Percentiles rank a stretch among this genome's conserved stretches.
phyloP scores from a whole-genome alignment of 495 filamentous ascomycete species.

The Daldinia caldariorum region DNA sequence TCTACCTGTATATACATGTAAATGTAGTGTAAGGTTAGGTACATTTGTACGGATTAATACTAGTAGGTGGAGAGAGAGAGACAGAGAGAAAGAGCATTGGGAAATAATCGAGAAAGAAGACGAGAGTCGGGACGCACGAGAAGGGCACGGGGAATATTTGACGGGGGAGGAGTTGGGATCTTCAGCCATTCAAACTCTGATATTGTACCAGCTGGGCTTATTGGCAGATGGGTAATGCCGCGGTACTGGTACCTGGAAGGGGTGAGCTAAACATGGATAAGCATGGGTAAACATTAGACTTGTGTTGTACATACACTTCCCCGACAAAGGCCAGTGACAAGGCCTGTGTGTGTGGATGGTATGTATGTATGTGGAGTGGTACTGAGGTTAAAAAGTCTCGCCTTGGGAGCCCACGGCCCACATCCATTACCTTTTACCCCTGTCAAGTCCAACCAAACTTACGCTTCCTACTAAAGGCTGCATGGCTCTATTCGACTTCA shows the following conservation, averaged over 20 bases:
- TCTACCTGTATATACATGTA: background rate
- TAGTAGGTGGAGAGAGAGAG: background rate
- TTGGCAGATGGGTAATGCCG: slow-evolving; percentile 33
- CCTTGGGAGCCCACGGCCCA: slow-evolving; percentile 42
- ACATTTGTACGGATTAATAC: background rate
- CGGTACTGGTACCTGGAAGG: slow-evolving; percentile 32
- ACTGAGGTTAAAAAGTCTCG: slow-evolving; percentile 47
- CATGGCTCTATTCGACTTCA: slow-evolving; percentile 51
- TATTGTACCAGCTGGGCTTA: slow-evolving; percentile 42
- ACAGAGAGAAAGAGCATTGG: background rate
- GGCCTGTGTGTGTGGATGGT: slow-evolving; percentile 25
- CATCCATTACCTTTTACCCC: slow-evolving; percentile 38
- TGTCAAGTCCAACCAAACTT: slow-evolving; percentile 50
- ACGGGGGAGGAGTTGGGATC: slow-evolving; percentile 41
- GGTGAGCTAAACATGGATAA: slow-evolving; percentile 4
- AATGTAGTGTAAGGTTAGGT: too few relatives aligned
- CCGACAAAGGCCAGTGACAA: slow-evolving; percentile 31
- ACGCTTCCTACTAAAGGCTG: slow-evolving; percentile 47
- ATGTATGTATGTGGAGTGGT: slow-evolving; percentile 28
- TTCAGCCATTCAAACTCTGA: slow-evolving; percentile 47
- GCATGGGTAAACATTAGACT: slow-evolving; percentile 11
- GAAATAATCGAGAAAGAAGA: slow-evolving; percentile 1
- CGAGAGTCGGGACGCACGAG: slow-evolving; percentile 23
- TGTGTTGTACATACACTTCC: slow-evolving; percentile 40
- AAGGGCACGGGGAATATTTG: slow-evolving; percentile 37